Conservation (phyloP, 441 rosid species). For the Erodium texanum region DNA sequence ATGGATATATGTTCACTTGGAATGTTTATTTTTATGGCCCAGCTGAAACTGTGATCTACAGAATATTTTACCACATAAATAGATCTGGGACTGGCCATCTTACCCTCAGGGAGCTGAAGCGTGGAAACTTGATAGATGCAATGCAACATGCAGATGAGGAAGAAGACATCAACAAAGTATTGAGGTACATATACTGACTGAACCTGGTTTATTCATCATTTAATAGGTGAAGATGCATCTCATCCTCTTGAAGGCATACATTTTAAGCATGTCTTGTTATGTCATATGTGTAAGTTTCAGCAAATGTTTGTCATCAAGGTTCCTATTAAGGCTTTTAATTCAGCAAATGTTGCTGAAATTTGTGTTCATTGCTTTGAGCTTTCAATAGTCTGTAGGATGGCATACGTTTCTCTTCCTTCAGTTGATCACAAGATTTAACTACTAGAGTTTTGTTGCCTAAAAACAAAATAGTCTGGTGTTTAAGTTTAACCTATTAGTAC, state of each 20-base stretch:
- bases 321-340: no score
- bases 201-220: slow-evolving; percentile 5
- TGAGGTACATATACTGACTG: slow-evolving; percentile 46
- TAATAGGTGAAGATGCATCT: not conserved
- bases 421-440: not conserved
- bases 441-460: no score
- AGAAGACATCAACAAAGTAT: no score
- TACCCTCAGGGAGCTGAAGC: slow-evolving; percentile 78
- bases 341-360: not conserved
- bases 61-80: slow-evolving; percentile 89
- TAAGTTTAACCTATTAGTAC: no score
- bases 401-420: not conserved
- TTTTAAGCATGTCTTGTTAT: no score
- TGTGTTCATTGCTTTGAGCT: not conserved
- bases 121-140: slow-evolving; percentile 80
- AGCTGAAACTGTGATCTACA: slow-evolving; percentile 97
- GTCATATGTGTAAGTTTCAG: not conserved
- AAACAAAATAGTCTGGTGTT: no score
- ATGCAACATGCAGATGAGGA: no score
- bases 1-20: slow-evolving; percentile 9
- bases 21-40: slow-evolving; percentile 29
- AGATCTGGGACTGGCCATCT: slow-evolving; percentile 82
- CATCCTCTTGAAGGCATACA: not conserved
- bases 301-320: no score
- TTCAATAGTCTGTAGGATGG: not conserved